These are phyloP conservation scores for Micractinium conductrix DNA, from an alignment of 139 green algal genomes.

Conservation along the genomic window DNA sequence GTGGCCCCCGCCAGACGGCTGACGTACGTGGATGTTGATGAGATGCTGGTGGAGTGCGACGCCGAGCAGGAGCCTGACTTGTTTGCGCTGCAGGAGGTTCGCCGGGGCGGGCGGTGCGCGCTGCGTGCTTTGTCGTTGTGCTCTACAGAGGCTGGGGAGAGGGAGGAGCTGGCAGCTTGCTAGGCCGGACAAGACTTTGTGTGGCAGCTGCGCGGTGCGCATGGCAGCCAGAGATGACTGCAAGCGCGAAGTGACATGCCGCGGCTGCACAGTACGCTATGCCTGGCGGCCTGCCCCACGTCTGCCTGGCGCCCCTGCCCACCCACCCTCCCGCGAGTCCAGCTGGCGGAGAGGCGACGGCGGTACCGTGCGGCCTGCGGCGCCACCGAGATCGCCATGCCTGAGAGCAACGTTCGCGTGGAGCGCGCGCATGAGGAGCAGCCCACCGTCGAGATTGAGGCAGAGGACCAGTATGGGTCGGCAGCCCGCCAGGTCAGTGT, in stretches of 20 bases:
- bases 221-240: too few species aligned
- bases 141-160: neutral
- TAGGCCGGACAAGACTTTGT: too few species aligned
- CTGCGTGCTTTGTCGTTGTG: neutral
- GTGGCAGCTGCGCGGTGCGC: too few species aligned
- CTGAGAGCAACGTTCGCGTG: constrained; percentile 60
- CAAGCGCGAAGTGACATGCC: too few species aligned
- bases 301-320: neutral
- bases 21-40: constrained; percentile 82
- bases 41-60: constrained; percentile 49
- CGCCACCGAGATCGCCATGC: constrained; percentile 67
- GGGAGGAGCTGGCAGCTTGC: neutral
- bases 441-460: neutral
- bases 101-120: neutral
- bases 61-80: constrained; percentile 16
- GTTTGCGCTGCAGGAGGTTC: constrained; percentile 13
- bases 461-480: constrained; percentile 42
- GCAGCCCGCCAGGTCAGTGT: constrained; percentile 28
- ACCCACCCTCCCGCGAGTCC: neutral
- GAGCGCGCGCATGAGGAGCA: neutral
- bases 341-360: constrained; percentile 47
- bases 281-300: neutral
- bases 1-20: constrained; percentile 68
- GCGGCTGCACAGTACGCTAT: neutral
- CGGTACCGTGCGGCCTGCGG: constrained; percentile 57